Conservation (phyloP, 1,284 basidiomycete genomes). For the Baeospora myosura region DNA sequence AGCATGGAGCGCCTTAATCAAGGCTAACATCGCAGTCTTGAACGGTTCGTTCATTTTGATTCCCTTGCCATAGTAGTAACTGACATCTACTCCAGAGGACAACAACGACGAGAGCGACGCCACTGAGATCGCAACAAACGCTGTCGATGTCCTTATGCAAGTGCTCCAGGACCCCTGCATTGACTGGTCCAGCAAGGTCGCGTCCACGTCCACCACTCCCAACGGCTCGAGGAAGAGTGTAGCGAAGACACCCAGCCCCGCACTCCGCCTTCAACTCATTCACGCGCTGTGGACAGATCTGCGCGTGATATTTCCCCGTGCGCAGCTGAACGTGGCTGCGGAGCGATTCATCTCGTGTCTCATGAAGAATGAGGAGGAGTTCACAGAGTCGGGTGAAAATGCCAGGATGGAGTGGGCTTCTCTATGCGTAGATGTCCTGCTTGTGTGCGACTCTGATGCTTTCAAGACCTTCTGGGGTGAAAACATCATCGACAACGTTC, state of each 20-base stretch:
- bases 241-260: no score
- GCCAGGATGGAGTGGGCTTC: conserved; percentile 48
- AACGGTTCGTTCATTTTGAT: conserved; percentile 5
- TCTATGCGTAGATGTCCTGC: conserved; percentile 48
- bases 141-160: conserved; percentile 36
- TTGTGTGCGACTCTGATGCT: conserved; percentile 36
- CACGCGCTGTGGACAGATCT: conserved; percentile 48
- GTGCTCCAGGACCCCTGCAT: conserved; percentile 48
- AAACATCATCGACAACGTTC: conserved; percentile 16
- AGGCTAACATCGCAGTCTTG: conserved; percentile 4
- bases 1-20: conserved; percentile 9
- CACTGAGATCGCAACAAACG: no score
- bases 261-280: conserved; percentile 48
- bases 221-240: no score
- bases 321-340: conserved; percentile 34
- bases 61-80: conserved; percentile 3
- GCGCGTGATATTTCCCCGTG: conserved; percentile 33
- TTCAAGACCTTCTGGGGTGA: conserved; percentile 50
- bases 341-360: conserved; percentile 41
- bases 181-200: conserved; percentile 34
- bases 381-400: conserved; percentile 38
- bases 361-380: conserved; percentile 37
- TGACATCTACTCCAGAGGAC: no score
- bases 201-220: neutral
- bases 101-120: no score